Base-by-base conservation (phyloP, 352 stramenopile genomes). In the Phytophthora litchii region DNA sequence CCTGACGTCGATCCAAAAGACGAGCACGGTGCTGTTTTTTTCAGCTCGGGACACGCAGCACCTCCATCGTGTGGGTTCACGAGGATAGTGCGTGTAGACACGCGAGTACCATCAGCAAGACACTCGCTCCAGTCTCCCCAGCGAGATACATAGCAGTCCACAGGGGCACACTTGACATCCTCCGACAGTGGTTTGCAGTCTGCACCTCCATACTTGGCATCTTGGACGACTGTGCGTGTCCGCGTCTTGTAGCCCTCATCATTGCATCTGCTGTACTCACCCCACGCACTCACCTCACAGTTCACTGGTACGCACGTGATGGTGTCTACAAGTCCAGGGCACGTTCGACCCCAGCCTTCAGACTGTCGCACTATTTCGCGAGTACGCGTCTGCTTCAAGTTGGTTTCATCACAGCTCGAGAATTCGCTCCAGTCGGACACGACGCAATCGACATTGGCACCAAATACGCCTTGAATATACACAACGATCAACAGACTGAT, bases 31-130 rank as follows among this genome's bases (percentile, higher is more conserved):
- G 37, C 21, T 47, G 50, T 47, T 12, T 41, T 54, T 37, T 51
- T 38, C 7, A 86, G 63, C 14, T 61, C 50, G 0, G 75, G 80
- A 16, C 80, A 89, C 14, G 55, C 59, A 0, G 56, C 52, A 6
- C 80, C 80, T 34, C 70, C 68, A 16, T 82, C 77, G 14, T 65
- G 49, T 3, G 73, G 47, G 9, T 64, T 58, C 2, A 75, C 65
- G 11, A 71, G 67, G 8, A 86, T 44, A 1, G 58, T 70, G 5
- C 80, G 75, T 2, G 47, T 82, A 5, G 72, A 70, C 14, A 62
- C 48, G 0, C 72, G 67, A 3, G 60, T 76, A 1, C 64, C 71
- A 7, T 69, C 68, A 0, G 27, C 20, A 11, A 67, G 45, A 20
- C 62, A 62, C 19, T 45, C 32, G 37, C 45, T 55, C 67, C 67